These are phyloP conservation scores for Fusarium chuoi DNA, from an alignment of 2,329 filamentous ascomycete species.

Conservation along the genomic window DNA sequence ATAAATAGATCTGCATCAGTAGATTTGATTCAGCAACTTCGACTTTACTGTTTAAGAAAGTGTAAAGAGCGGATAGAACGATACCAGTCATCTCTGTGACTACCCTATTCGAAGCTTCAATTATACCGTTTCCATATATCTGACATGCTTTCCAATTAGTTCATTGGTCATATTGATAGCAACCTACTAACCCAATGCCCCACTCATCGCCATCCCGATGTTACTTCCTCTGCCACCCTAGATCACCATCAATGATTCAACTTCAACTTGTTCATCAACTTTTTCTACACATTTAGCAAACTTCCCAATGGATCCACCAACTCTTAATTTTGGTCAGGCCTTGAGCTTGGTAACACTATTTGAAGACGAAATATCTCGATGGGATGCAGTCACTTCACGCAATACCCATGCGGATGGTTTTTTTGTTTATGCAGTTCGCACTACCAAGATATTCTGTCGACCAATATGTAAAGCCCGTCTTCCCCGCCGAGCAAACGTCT, in stretches of 20 bases:
- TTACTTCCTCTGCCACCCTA: background rate
- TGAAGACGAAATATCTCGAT: slow-evolving; percentile 48
- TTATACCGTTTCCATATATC: background rate
- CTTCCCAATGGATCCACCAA: background rate
- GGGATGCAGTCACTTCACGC: slow-evolving; percentile 50
- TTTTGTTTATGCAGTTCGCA: slow-evolving; percentile 57
- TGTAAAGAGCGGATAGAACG: background rate
- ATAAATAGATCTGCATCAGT: background rate
- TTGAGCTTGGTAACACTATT: slow-evolving; percentile 30
- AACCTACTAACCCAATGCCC: slow-evolving; percentile 34
- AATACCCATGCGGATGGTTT: slow-evolving; percentile 50
- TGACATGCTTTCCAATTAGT: background rate
- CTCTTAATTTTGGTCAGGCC: background rate
- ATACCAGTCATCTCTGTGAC: background rate
- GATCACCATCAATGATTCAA: background rate
- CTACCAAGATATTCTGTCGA: slow-evolving; percentile 66
- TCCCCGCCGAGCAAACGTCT: slow-evolving; percentile 68
- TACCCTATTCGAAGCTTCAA: background rate
- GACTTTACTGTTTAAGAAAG: background rate
- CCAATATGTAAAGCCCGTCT: slow-evolving; percentile 70
- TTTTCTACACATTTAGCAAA: background rate
- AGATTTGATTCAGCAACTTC: background rate
- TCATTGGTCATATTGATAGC: slow-evolving; percentile 48
- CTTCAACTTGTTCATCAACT: background rate
- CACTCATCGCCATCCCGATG: slow-evolving; percentile 1